Evolutionary conservation across 306 rosid genomes (phyloP), one percentile per base, ranked within the genome.

Genomic region (Pueraria montana): DNA sequence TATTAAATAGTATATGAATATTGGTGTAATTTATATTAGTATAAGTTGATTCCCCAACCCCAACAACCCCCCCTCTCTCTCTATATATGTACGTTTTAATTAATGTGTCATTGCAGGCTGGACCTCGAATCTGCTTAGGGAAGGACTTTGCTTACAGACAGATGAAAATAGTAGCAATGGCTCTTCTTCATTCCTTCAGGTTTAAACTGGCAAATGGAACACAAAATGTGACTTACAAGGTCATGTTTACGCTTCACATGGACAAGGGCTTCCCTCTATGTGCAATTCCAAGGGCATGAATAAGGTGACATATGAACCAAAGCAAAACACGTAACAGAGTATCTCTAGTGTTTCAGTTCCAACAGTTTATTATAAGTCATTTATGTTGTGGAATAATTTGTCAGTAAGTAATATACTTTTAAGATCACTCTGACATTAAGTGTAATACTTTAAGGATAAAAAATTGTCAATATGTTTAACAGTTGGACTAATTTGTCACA

Each of bases 231-330:
- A 86, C 90, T 53, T 92, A 92, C 4, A 89, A 27, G 80, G 90
- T 91, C 77, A 94, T 88, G 91, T 83, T 94, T 77, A 94, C 98
- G 0, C 96, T 94, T 76, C 98, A 94, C 80, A 84, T 94, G 65
- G 89, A 90, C 24, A 93, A 90, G 56, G 93, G 90, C 1, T 97
- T 92, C 43, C 89, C 87, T 11, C 85, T 92, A 1, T 36, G 16
- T 72, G 97, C 94, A 61, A 56, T 87, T 77, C 68, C 84, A 20
- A 92, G 94, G 88, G 32, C 61, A 73, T 78, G 42, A 68, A 8
- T n/a, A 40, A 5, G 23, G 38, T 82, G 17, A 50, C n/a, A 20
- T 30, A 11, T 45, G 66, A 53, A 64, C 20, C 42, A 67, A 66
- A 78, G 4, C 18, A 79, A 50, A 49, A 16, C 13, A 61, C 61